Evolutionary conservation across 2,329 filamentous ascomycete species (phyloP), one percentile per base, ranked within the genome.

Genomic region (Fusarium circinatum): DNA sequence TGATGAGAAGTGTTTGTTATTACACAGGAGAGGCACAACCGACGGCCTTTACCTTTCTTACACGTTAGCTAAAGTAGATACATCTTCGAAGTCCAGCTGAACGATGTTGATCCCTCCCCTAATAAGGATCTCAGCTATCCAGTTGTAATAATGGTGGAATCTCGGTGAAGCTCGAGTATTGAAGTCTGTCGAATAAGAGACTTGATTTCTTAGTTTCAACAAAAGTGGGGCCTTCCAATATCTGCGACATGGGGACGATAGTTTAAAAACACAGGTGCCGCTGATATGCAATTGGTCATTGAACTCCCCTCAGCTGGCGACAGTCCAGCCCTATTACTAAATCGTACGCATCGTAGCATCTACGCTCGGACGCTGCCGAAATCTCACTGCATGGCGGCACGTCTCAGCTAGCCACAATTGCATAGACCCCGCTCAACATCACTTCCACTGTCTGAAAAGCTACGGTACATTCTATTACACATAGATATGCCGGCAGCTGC

Each of bases 11-110:
- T 26, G 49, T 4, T 52, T 26, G 9, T 10, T 24, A 22, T 8
- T 41, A n/a, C 38, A n/a, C 22, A n/a, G 13, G 3, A 41, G 13
- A 41, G 38, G 20, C 7, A 4, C 20, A n/a, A 41, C 20, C 5
- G 14, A 5, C 7, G 20, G 5, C 8, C 12, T 24, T 51, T 51
- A 34, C 48, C 2, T 24, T 11, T 20, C 1, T 3, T 13, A 17
- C 2, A 5, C 3, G 3, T 26, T 4, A 6, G n/a, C 9, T 6
- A 2, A 11, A 8, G 8, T 15, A 20, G 6, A 3, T 1, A 9
- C 1, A n/a, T 34, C 6, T 5, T 15, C 13, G 2, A 0, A 4
- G 2, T 17, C 8, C 11, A n/a, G 14, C 11, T 14, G 34, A 3
- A 14, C 10, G 0, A 4, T 0, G 51, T 8, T 54, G 24, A 39